phyloP scores from a whole-genome alignment of 202 grass and related monocot genomes.

The Carex arenaria region DNA sequence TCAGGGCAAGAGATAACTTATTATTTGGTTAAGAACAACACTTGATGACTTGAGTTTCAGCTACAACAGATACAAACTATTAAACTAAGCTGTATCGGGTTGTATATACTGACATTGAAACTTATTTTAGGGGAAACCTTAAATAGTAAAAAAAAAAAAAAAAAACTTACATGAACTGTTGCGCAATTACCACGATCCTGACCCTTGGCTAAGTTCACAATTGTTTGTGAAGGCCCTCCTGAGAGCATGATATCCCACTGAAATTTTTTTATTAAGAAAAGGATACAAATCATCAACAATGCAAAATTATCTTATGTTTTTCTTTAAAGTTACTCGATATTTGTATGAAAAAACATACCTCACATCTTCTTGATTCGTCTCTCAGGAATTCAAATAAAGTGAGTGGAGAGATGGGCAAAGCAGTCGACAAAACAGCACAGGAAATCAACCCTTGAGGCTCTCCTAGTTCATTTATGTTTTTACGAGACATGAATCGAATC shows the following conservation, averaged over 20 bases:
- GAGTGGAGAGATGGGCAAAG: slow-evolving; percentile 45
- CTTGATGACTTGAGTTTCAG: not conserved
- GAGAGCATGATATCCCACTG: slow-evolving; percentile 60
- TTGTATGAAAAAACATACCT: slow-evolving; percentile 24
- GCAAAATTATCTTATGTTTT: not conserved
- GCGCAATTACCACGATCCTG: slow-evolving; percentile 71
- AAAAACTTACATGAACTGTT: slow-evolving; percentile 43
- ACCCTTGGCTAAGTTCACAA: slow-evolving; percentile 54
- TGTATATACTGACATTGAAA: not conserved
- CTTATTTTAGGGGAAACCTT: not conserved
- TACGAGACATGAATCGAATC: slow-evolving; percentile 38
- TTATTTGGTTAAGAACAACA: not conserved
- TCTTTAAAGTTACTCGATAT: not conserved
- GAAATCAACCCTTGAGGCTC: slow-evolving; percentile 62
- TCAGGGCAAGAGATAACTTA: not conserved
- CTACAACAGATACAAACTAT: not conserved
- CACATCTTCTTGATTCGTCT: slow-evolving; percentile 46
- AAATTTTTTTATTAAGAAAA: not conserved
- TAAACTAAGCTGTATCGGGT: not conserved
- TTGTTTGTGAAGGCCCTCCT: slow-evolving; percentile 18
- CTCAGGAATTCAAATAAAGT: slow-evolving; percentile 46
- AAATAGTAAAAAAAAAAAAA: not conserved
- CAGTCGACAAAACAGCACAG: slow-evolving; percentile 50
- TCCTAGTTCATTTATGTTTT: slow-evolving; percentile 44
- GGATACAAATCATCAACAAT: not conserved